Base-by-base conservation (phyloP, 1,139 yeast genomes). In the Taphrina flavorubra region DNA sequence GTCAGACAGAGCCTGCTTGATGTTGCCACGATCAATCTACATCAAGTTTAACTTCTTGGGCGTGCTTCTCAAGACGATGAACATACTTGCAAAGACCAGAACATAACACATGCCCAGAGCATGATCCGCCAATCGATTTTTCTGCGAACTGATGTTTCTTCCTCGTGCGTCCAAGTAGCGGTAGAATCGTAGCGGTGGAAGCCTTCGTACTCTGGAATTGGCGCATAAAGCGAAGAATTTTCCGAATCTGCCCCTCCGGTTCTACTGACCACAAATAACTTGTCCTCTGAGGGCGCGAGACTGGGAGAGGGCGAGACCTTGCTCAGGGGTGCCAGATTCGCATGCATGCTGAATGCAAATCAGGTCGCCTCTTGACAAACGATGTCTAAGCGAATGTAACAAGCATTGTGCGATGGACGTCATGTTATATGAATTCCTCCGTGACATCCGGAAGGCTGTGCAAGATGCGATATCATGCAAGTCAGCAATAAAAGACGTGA, bases 201-300 rank as follows among this genome's bases (percentile, higher is more conserved):
- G 67, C 84, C 81, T 72, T 84, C 87, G 71, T 84, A 85, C 51
- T 84, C 85, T 73, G 84, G 83, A 5, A 83, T 60, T 0, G 77
- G 71, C 3, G 78, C 70, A 73, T 82, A 84, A 7, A 62, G 49
- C 8, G 58, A 51, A 6, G 60, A 37, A 18, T 36, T 20, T 8
- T 56, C 60, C 11, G 53, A 49, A 20, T 49, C 36, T 11, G 36
- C 36, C 11, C 10, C 53, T n/a, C n/a, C 14, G n/a, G 36, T 34
- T n/a, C 20, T 49, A n/a, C n/a, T 25, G 2, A 20, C 53, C 31
- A 49, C 36, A n/a, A 20, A 49, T 4, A 49, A 1, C 36, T 49
- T 20, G 31, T 6, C 53, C 36, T 49, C 53, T 11, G 31, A 20
- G 1, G 36, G 53, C 11, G 36, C 36, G 20, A 25, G 31, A 25